Evolutionary conservation across 192 early-diverging fungal species (phyloP).

Genomic region (Gonapodya sp.): DNA sequence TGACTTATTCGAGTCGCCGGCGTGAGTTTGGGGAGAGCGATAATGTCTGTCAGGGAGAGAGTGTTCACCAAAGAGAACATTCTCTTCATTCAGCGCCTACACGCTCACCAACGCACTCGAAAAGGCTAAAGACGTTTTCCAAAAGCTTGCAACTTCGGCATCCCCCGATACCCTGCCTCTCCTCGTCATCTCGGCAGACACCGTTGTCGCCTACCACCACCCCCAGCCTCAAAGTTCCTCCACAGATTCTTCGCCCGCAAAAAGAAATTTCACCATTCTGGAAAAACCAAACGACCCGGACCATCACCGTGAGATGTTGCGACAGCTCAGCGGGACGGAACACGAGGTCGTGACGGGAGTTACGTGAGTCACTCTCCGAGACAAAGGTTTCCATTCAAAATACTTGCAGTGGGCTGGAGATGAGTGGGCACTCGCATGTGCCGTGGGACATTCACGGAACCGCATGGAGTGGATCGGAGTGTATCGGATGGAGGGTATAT

Average conservation of each 20-base stretch:
- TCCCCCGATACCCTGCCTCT: background rate
- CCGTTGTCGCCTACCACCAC: background rate
- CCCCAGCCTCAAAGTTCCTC: background rate
- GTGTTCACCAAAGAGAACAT: too few species aligned
- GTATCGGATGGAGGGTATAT: too few species aligned
- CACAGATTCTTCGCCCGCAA: background rate
- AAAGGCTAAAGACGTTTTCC: background rate
- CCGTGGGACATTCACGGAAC: too few species aligned
- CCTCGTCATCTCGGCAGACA: background rate
- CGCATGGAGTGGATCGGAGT: too few species aligned
- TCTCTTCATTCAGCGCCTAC: background rate
- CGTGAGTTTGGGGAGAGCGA: background rate
- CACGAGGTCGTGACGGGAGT: background rate
- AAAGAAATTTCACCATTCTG: background rate
- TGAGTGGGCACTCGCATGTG: too few species aligned
- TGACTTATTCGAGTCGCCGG: background rate
- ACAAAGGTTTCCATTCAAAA: too few species aligned
- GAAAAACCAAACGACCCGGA: background rate
- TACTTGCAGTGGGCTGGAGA: too few species aligned
- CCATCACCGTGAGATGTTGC: background rate
- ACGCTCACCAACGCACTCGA: background rate
- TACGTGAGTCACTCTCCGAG: background rate
- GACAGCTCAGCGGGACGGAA: background rate
- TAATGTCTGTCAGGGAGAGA: too few species aligned
- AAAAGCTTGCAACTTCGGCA: background rate